Conservation (phyloP, 169 alveolate genomes). For the Theileria annulata region DNA sequence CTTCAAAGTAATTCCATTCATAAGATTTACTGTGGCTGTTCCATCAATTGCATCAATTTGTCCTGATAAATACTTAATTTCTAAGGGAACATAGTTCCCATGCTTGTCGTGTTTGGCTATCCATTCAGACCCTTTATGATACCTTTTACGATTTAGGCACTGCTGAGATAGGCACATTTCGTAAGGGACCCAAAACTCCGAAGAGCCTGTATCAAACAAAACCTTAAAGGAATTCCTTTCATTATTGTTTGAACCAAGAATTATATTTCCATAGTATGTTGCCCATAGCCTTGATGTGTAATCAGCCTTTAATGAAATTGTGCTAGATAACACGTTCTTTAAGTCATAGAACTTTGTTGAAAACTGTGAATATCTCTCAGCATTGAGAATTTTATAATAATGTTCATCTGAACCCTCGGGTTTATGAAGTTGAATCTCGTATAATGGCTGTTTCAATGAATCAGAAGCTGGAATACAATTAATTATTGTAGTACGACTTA, state of each 20-base stretch:
- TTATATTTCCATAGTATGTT: constrained; percentile 58
- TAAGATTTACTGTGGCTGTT: constrained; percentile 37
- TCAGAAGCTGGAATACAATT: background rate
- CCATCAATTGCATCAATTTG: constrained; percentile 62
- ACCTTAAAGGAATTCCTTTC: constrained; percentile 66
- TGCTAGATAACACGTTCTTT: constrained; percentile 47
- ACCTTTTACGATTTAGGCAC: constrained; percentile 49
- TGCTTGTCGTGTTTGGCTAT: constrained; percentile 37
- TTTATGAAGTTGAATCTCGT: constrained; percentile 34
- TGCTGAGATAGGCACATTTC: constrained; percentile 56
- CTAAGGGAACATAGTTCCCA: constrained; percentile 53
- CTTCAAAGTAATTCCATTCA: constrained; percentile 40
- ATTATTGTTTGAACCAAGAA: constrained; percentile 39
- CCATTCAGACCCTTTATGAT: constrained; percentile 24
- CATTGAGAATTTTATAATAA: background rate
- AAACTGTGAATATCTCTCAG: constrained; percentile 10
- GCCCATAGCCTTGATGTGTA: constrained; percentile 47
- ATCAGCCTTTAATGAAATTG: constrained; percentile 42
- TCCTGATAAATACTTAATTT: constrained; percentile 57
- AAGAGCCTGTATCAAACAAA: constrained; percentile 79
- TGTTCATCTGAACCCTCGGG: constrained; percentile 35
- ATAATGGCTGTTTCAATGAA: background rate
- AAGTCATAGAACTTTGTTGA: constrained; percentile 28
- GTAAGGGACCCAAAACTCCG: constrained; percentile 77
- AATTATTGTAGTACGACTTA: background rate